These are phyloP conservation scores for Obba rivulosa DNA, from an alignment of 768 basidiomycete species.

Conservation along the genomic window DNA sequence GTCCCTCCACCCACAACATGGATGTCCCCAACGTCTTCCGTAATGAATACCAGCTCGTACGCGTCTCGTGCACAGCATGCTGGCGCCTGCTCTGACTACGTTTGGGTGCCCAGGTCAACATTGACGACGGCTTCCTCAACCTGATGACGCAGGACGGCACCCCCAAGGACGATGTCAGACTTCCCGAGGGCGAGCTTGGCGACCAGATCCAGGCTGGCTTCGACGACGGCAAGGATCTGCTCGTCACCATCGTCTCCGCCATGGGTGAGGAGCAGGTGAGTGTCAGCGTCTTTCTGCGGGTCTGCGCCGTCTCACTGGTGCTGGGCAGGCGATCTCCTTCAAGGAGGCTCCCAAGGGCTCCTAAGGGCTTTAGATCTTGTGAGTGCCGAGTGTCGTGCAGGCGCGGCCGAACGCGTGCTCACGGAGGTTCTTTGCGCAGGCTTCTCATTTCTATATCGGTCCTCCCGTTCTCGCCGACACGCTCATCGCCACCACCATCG, in stretches of 20 bases:
- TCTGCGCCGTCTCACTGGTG: slow-evolving; percentile 1
- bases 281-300: neutral
- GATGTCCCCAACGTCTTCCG: slow-evolving; percentile 94
- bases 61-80: slow-evolving; percentile 14
- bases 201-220: slow-evolving; percentile 62
- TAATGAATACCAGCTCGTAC: slow-evolving; percentile 86
- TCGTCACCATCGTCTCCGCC: slow-evolving; percentile 81
- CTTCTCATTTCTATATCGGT: slow-evolving; percentile 4
- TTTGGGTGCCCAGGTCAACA: slow-evolving; percentile 66
- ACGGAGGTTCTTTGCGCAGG: neutral
- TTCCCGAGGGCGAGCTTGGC: slow-evolving; percentile 86
- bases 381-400: neutral
- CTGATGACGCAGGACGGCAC: slow-evolving; percentile 78
- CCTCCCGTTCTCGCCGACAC: slow-evolving; percentile 15
- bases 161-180: slow-evolving; percentile 89
- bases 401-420: neutral
- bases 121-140: slow-evolving; percentile 95
- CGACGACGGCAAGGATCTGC: slow-evolving; percentile 82
- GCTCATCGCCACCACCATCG: slow-evolving; percentile 10
- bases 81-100: neutral
- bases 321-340: slow-evolving; percentile 62
- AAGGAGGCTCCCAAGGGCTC: slow-evolving; percentile 83
- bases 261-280: slow-evolving; percentile 88
- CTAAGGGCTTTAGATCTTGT: slow-evolving; percentile 11
- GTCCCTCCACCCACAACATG: slow-evolving; percentile 99